Evolutionary conservation across 139 green algal species (phyloP), one percentile per base, ranked within the genome.

Genomic region (Tetradesmus lagerheimii): DNA sequence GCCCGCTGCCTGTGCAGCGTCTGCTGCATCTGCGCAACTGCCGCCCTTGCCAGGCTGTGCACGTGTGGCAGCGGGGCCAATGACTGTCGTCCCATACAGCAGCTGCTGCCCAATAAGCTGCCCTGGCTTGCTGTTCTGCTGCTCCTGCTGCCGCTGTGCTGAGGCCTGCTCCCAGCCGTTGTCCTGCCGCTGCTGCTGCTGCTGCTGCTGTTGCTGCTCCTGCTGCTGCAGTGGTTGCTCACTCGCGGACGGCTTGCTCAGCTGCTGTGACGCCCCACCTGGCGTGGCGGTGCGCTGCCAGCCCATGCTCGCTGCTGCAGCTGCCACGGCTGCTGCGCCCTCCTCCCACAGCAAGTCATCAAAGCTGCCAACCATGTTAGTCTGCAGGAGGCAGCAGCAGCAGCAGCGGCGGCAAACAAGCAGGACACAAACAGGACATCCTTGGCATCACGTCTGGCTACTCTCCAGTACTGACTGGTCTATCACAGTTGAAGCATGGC

Each of bases 311-410:
- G 50, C 53, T 35, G 53, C 53, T 76, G 81, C 81, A 34, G 76
- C 76, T n/a, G 76, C 76, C 37, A 31, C 71, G 14, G 71, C 71
- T 35, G 53, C 82, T 79, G 53, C 66, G 16, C 23, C 23, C 6
- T 87, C 82, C 35, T 87, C 82, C 82, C 82, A 87, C 82, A 87
- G 82, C 25, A 87, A 15, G 14, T 87, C 82, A 79, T 87, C 82
- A 78, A 87, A 87, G 35, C 57, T 87, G 57, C 57, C 66, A 41
- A 43, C 82, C 31, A 87, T 87, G 53, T 77, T 78, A 9, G 53
- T 45, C 82, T 87, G 82, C 82, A 86, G 6, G 31, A 11, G 20
- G 31, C 71, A 79, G 71, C 71, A 85, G 81, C 20, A 5, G 75
- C n/a, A n/a, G n/a, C n/a, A n/a, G n/a, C n/a, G n/a, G n/a, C n/a